Base-by-base conservation (phyloP, 129 eudicot genomes). In the Centella asiatica region DNA sequence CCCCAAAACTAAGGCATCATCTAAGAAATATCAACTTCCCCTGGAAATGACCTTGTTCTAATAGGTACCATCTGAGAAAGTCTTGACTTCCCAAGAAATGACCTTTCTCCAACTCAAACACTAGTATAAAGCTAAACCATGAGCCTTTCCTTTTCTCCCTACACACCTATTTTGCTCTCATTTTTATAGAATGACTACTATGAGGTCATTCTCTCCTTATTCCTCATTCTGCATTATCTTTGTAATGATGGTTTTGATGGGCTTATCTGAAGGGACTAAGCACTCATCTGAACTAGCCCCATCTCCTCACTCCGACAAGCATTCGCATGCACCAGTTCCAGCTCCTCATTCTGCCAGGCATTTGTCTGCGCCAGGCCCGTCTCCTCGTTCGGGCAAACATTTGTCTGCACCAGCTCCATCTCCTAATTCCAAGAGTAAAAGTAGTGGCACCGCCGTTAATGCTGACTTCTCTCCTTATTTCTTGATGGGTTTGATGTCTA, bases 141-240 rank as follows among this genome's bases (percentile, higher is more conserved):
- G n/a, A n/a, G n/a, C 33, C 9, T 42, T 25, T 8, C 10, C 10
- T 5, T 2, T 47, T 18, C 20, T 29, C 9, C 10, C 18, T 4
- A n/a, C n/a, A 10, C 46, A 34, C 10, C 2, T 40, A 3, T 42
- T 44, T 2, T 0, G 7, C 29, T 1, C 13, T 0, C 32, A 11
- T 5, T 17, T 36, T 65, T 36, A 44, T 20, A 17, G 25, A 65
- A 65, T 65, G 70, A 50, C 50, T 13, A 34, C 26, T 19, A 23
- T 1, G 34, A 67, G 24, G 20, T 29, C 54, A 54, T 27, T 39
- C 20, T 12, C 32, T 55, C 23, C 22, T 27, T 67, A 2, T 55
- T 29, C 72, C 54, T 3, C 54, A 19, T 2, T 55, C 33, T 67
- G 54, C 64, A 14, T 55, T 15, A 55, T 67, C 12, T 56, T 67